Base-by-base conservation (phyloP, 495 filamentous ascomycete species). In the Trichoderma reesei region DNA sequence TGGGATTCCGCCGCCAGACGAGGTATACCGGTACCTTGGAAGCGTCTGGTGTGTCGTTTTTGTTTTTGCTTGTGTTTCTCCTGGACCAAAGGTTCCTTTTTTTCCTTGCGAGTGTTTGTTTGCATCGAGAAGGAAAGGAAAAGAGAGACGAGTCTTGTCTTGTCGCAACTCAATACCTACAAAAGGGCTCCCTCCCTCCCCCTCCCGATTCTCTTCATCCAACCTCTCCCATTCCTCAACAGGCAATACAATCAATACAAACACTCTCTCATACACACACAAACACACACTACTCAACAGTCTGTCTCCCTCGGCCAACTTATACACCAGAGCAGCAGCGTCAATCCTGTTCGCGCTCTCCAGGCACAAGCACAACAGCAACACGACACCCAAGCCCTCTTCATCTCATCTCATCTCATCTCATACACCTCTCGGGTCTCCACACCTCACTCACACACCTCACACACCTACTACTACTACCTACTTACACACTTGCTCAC, bases 131-230 rank as follows among this genome's bases (percentile, higher is more conserved):
- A 13, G 11, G 16, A 3, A 31, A 56, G 20, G 5, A 34, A 56
- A 56, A 7, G 4, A 31, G 31, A 31, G 20, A 56, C 20, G 3
- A 26, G n/a, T n/a, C 18, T 10, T 51, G 46, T 51, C 46, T 51
- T 4, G 14, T 51, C 5, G 46, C 46, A 51, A 51, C 51, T 56
- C 51, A 56, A 14, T 56, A 56, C 51, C n/a, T n/a, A n/a, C n/a
- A n/a, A n/a, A 56, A 56, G 34, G 34, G 51, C 26, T 56, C 13
- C 51, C 51, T 56, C 51, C 51, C 51, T 56, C 31, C 20, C 51
- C 20, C 20, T 18, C 16, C 1, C 44, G 16, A 18, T n/a, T 16
- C 51, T 56, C 51, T 56, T 56, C 51, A 56, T 51, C 46, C 46
- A 51, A 26, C 46, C 46, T 26, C 6, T 14, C 26, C n/a, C 20